Base-by-base conservation (phyloP, 805 yeast genomes). In the Metschnikowia lachancei region DNA sequence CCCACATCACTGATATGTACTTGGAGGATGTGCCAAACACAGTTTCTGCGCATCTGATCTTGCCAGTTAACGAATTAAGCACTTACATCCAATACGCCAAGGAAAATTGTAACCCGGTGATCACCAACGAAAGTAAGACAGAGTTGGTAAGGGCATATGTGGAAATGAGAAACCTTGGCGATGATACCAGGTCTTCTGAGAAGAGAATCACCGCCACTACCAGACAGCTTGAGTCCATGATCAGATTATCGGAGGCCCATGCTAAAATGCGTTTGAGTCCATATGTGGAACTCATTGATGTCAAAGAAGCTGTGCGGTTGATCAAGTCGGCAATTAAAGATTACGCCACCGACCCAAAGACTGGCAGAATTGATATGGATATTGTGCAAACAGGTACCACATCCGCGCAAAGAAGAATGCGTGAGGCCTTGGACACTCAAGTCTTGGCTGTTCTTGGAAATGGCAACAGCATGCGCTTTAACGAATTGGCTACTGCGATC, bases 341-440 rank as follows among this genome's bases (percentile, higher is more conserved):
- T 54, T 94, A 94, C 64, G 99, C 99, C 13, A 94, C 97, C 2
- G 99, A 94, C 69, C 99, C 99, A 19, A 74, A 84, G 30, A 92
- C 99, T 0, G 99, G 99, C 26, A 80, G 94, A 59, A 94, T 94
- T 55, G 99, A 94, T 63, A 90, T 94, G 97, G 97, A 90, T 64
- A 74, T 94, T 63, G 91, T 94, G 24, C 97, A 92, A 69, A 94
- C 98, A 0, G 99, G 98, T 39, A 90, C 91, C 39, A 87, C 97
- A 0, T 77, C 87, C 1, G 87, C 92, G 3, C 96, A 91, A 64
- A 76, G 96, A 65, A 77, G 82, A 57, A 64, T 83, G 62, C 84
- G 82, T 56, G 88, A 85, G 53, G 95, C 87, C 60, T 71, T 87
- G 52, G 74, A 80, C 12, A 78, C 81, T 48, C 87, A 80, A 51